Conservation (phyloP, 805 yeast species). For the Pichia rugopelliculosa region DNA sequence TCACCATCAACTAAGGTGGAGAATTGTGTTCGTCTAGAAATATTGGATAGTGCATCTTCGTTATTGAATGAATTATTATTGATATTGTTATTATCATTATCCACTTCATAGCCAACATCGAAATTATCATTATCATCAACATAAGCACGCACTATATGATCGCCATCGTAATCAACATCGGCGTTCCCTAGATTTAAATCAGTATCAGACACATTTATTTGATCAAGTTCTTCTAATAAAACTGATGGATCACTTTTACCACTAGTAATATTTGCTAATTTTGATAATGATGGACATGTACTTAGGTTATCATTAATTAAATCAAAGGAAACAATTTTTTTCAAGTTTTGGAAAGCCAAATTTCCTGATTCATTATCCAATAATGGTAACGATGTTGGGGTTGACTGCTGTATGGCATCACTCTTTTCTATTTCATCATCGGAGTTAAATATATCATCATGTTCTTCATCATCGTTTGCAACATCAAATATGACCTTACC, state of each 20-base stretch:
- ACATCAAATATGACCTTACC: constrained; percentile 35
- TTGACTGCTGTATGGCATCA: background rate
- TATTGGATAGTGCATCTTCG: constrained; percentile 11
- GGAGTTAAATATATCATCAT: too few species aligned
- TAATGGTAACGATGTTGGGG: background rate
- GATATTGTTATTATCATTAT: background rate
- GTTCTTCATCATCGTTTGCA: constrained; percentile 8
- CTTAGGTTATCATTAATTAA: background rate
- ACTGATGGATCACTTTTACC: constrained; percentile 9
- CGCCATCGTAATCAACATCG: background rate
- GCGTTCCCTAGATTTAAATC: background rate
- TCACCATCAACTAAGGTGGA: constrained; percentile 27
- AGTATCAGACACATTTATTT: background rate
- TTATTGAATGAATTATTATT: constrained; percentile 10
- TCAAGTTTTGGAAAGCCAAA: background rate
- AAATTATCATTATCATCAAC: background rate
- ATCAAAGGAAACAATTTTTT: constrained; percentile 2
- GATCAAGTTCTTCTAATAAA: constrained; percentile 20
- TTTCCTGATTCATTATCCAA: background rate
- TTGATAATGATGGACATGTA: constrained; percentile 5
- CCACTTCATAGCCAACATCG: background rate
- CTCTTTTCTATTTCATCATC: background rate
- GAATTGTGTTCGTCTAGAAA: constrained; percentile 23
- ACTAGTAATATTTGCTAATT: background rate
- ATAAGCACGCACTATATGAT: background rate